Base-by-base conservation (phyloP, 2,329 filamentous ascomycete species). In the Xylariaceae sp. region DNA sequence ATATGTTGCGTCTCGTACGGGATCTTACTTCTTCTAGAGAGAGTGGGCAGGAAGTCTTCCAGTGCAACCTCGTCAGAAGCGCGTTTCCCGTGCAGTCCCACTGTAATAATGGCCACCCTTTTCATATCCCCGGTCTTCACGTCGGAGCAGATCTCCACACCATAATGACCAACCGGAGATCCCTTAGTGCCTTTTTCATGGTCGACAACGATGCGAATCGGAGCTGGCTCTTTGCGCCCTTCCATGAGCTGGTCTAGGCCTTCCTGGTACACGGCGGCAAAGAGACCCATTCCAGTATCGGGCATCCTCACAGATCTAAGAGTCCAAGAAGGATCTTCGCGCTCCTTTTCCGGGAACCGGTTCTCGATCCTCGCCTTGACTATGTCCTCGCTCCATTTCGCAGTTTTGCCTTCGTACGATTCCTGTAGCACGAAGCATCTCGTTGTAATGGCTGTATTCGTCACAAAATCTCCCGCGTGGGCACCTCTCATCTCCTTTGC, bases 301-400 rank as follows among this genome's bases (percentile, higher is more conserved):
- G 82, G 80, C 71, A 86, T 82, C 60, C 81, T 83, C 11, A 85
- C 82, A 17, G 86, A 88, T 44, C 91, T 84, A 37, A 95, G 82
- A 37, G 89, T 89, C 92, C 91, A 97, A 66, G 83, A 85, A 13
- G 86, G 81, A 60, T 88, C 84, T 72, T 96, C 91, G 60, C 92
- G 85, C 75, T 96, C 90, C n/a, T 78, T 73, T 71, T 96, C 92
- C 0, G 89, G 78, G 68, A 95, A 96, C 9, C 92, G 84, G 4
- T 87, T 88, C 74, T 97, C 93, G 11, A 97, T 85, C 64, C 88
- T 86, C 7, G 92, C 92, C 75, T 93, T 95, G 52, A 87, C 85
- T 10, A 97, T 80, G 64, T 97, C 94, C 74, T 97, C 93, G 34
- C 86, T 85, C 74, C 90, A 87, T 62, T 88, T 89, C 15, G 80